These are phyloP conservation scores for Trametes elegans DNA, from an alignment of 768 basidiomycete species.

Conservation along the genomic window DNA sequence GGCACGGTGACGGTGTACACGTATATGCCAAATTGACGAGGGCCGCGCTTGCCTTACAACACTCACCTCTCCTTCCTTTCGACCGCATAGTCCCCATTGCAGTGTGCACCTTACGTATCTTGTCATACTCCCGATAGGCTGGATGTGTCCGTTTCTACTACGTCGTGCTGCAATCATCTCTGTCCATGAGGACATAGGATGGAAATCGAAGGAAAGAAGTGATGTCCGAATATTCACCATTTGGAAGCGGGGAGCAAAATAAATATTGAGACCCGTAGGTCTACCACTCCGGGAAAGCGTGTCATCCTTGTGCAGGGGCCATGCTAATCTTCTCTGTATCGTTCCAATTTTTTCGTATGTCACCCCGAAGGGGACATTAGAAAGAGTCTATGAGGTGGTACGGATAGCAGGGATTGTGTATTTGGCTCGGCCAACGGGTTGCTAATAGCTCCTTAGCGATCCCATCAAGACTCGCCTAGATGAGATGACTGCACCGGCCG, in stretches of 20 bases:
- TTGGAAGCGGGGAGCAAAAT: slow-evolving; percentile 18
- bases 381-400: background rate
- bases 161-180: too few species aligned
- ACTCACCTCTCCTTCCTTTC: too few species aligned
- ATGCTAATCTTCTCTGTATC: slow-evolving; percentile 99
- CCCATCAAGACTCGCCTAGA: too few species aligned
- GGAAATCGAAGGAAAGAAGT: background rate
- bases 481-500: too few species aligned
- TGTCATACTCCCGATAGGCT: too few species aligned
- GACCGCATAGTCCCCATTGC: too few species aligned
- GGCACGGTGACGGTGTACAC: slow-evolving; percentile 52
- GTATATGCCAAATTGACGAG: slow-evolving; percentile 31
- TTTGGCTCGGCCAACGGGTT: background rate
- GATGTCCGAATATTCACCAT: background rate
- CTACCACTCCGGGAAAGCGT: slow-evolving; percentile 95
- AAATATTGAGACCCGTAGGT: slow-evolving; percentile 44
- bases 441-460: too few species aligned
- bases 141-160: too few species aligned
- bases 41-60: too few species aligned
- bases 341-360: slow-evolving; percentile 99
- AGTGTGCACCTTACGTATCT: too few species aligned
- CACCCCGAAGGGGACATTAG: slow-evolving; percentile 83
- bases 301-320: slow-evolving; percentile 99
- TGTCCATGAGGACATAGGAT: background rate
- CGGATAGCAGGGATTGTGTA: background rate